phyloP scores from a whole-genome alignment of 1,139 yeast genomes.

The Suhomyces bribrorum region DNA sequence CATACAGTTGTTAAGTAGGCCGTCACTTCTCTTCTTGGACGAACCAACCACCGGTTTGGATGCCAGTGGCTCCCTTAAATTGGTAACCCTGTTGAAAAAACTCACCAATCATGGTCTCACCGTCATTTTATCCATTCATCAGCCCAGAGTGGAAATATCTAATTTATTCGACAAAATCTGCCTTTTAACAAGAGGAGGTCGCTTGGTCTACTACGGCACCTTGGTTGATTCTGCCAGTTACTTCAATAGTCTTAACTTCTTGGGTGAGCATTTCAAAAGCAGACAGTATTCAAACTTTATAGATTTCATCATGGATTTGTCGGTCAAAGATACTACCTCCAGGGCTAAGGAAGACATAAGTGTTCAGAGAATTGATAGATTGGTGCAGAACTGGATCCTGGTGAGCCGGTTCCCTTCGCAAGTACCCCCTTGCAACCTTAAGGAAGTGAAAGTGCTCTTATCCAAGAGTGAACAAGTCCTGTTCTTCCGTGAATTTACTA shows the following conservation, averaged over 20 bases:
- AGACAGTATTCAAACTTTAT: conserved; percentile 10
- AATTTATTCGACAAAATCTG: conserved; percentile 25
- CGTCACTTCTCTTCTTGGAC: conserved; percentile 25
- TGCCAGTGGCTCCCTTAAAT: conserved; percentile 24
- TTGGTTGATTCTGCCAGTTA: conserved; percentile 20
- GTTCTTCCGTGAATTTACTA: conserved; percentile 19
- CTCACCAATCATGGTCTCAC: conserved; percentile 26
- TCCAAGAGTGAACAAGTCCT: conserved; percentile 17
- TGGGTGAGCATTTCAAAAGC: conserved; percentile 6
- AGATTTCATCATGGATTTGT: conserved; percentile 23
- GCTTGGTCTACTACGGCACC: conserved; percentile 24
- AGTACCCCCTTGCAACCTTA: conserved; percentile 10
- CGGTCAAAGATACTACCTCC: conserved; percentile 24
- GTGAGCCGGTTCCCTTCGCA: conserved; percentile 1
- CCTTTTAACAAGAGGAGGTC: conserved; percentile 26
- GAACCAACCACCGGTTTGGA: conserved; percentile 32
- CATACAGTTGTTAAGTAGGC: conserved; percentile 24
- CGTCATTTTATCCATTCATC: conserved; percentile 26
- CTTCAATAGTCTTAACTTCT: conserved; percentile 16
- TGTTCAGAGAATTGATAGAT: conserved; percentile 16
- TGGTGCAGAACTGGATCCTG: conserved; percentile 21
- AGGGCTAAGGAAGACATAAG: conserved; percentile 19
- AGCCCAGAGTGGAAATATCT: conserved; percentile 26
- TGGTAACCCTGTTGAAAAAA: conserved; percentile 21
- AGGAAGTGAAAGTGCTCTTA: conserved; percentile 14